Evolutionary conservation across 768 basidiomycete genomes (phyloP).

Genomic region (Albatrellus ellisii): DNA sequence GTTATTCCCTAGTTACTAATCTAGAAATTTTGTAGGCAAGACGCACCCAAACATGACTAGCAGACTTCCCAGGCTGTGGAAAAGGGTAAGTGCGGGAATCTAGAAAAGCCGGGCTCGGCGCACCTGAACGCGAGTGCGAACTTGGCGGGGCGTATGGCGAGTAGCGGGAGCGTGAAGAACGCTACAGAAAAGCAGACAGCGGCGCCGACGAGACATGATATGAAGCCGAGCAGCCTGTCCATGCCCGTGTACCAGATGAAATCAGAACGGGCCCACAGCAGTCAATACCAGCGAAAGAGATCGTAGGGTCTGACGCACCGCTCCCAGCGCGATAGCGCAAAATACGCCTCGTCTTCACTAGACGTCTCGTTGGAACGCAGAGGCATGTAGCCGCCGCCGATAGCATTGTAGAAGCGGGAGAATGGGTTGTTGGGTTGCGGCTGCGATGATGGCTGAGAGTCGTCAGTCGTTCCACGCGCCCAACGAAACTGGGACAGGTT

Average conservation of each 20-base stretch:
- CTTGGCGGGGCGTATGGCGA: constrained; percentile 71
- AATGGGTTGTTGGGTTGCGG: constrained; percentile 43
- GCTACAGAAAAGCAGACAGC: constrained; percentile 88
- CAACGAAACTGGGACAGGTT: constrained; percentile 83
- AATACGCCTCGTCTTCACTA: constrained; percentile 95
- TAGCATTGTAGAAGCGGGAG: constrained; percentile 73
- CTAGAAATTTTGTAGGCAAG: not conserved
- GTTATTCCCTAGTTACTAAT: too few species aligned
- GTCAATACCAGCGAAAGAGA: constrained; percentile 1
- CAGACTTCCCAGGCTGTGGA: constrained; percentile 63
- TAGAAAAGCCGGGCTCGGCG: constrained; percentile 6
- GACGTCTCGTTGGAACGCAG: constrained; percentile 68
- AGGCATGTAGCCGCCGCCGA: constrained; percentile 83
- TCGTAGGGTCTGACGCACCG: constrained; percentile 33
- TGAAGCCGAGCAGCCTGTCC: constrained; percentile 75
- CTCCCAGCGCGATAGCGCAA: constrained; percentile 89
- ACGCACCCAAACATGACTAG: constrained; percentile 90
- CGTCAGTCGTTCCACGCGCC: constrained; percentile 61
- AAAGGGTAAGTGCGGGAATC: constrained; percentile 2
- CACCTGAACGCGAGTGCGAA: constrained; percentile 85
- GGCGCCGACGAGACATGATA: constrained; percentile 80
- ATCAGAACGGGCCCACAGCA: not conserved
- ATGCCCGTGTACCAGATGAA: not conserved
- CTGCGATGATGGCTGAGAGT: constrained; percentile 36
- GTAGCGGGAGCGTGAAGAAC: constrained; percentile 68